Base-by-base conservation (phyloP, 1,284 basidiomycete species). In the Golubevia sp. region DNA sequence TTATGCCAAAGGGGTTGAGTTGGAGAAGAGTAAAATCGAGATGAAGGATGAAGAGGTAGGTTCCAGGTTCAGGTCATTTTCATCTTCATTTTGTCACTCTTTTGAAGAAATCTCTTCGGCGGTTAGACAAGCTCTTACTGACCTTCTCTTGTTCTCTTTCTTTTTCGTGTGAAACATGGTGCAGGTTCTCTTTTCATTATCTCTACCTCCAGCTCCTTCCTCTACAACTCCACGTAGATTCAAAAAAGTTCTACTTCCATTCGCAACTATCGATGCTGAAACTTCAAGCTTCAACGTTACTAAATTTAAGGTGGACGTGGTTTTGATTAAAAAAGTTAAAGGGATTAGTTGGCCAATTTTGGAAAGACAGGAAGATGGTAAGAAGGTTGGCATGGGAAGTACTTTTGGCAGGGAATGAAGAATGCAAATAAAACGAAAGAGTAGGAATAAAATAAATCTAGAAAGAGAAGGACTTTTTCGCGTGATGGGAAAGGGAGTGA, bases 311-410 rank as follows among this genome's bases (percentile, higher is more conserved):
- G 63, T 82, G 34, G 80, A 83, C 23, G 58, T 81, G 8, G 63
- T 82, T n/a, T 71, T 83, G 48, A 65, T 68, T 25, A 83, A 81
- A 60, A 58, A 68, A 63, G 34, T 21, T 2, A 61, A 71, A 44
- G 77, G 78, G 15, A 65, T 70, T 53, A 80, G 76, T 61, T 82
- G 79, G 79, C 79, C 79, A 15, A 65, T 70, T 44, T 73, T 82
- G 48, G 76, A 80, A 55, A 62, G 66, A 44, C n/a, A n/a, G n/a
- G 18, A 8, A 18, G 71, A 76, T 24, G 76, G 77, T 18, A 61
- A 58, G 18, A 64, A 67, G 56, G 66, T 71, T 26, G 79, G 79
- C 15, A 79, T 79, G 54, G 78, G 79, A 15, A 63, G 80, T 44
- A 82, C 79, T 20, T 82, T 82, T 59, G 79, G 79, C 26, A 64